Evolutionary conservation across 2,329 filamentous ascomycete genomes (phyloP).

Genomic region (Penicillium crustosum): DNA sequence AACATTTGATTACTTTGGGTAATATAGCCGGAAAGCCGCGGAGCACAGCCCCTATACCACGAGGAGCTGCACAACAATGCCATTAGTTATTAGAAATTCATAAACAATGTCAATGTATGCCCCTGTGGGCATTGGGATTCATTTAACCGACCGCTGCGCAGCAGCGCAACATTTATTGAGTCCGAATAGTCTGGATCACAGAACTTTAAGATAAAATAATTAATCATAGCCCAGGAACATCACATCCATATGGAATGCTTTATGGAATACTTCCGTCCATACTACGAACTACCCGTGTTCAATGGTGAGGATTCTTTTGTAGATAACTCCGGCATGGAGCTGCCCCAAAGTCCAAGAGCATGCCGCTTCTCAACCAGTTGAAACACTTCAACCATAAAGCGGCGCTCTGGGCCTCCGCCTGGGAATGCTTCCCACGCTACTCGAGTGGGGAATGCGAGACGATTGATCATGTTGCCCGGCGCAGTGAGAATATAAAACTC

Average conservation of each 20-base stretch:
- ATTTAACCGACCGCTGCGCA: neutral
- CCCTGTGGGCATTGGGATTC: neutral
- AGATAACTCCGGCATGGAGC: slow-evolving; percentile 38
- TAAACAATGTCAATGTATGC: neutral
- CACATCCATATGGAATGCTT: neutral
- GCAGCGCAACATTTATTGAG: neutral
- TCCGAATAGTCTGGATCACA: neutral
- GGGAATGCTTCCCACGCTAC: slow-evolving; percentile 42
- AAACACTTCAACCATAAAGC: slow-evolving; percentile 35
- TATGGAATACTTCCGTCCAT: neutral
- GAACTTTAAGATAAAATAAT: neutral
- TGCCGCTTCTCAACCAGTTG: slow-evolving; percentile 38
- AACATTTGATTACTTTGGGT: neutral
- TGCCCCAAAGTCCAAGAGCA: slow-evolving; percentile 37
- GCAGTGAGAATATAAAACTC: slow-evolving; percentile 39
- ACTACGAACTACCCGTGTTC: slow-evolving; percentile 8
- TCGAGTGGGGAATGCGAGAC: slow-evolving; percentile 38
- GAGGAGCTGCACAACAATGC: neutral
- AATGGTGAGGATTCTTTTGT: slow-evolving; percentile 28
- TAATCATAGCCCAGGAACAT: neutral
- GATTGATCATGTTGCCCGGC: slow-evolving; percentile 43
- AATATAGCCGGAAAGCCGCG: neutral
- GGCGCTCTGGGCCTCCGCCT: slow-evolving; percentile 32
- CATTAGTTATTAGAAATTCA: neutral
- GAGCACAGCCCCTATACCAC: neutral